Evolutionary conservation across 2,329 filamentous ascomycete species (phyloP).

Genomic region (Incumbomyces lentus): DNA sequence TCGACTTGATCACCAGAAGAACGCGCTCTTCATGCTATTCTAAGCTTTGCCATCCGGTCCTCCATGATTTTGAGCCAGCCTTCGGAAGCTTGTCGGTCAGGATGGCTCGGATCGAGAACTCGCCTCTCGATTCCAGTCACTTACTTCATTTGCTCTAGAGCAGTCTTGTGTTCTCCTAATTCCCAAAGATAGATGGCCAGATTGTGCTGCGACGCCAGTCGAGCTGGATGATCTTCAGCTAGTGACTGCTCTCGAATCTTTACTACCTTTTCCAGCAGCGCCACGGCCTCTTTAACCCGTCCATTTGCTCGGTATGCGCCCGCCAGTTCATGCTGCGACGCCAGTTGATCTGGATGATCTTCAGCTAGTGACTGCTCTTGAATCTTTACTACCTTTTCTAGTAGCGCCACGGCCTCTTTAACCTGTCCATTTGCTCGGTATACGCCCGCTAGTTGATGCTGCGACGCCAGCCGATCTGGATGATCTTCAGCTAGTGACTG

Average conservation of each 20-base stretch:
- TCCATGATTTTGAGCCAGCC: background rate
- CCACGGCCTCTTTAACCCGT: conserved; percentile 13
- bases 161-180: background rate
- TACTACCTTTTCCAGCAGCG: conserved; percentile 17
- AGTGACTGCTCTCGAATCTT: conserved; percentile 19
- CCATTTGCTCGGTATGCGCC: conserved; percentile 14
- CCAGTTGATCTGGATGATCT: conserved; percentile 19
- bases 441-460: conserved; percentile 11
- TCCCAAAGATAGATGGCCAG: conserved; percentile 10
- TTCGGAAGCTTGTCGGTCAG: conserved; percentile 9
- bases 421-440: conserved; percentile 15
- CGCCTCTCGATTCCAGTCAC: conserved; percentile 19
- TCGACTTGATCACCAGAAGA: no score
- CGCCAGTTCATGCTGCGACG: conserved; percentile 14
- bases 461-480: conserved; percentile 14
- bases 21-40: background rate
- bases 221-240: conserved; percentile 22
- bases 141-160: background rate
- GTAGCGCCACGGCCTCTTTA: conserved; percentile 14
- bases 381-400: conserved; percentile 18
- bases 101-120: conserved; percentile 19
- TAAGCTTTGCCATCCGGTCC: background rate
- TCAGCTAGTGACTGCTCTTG: conserved; percentile 20
- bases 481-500: conserved; percentile 21
- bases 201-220: no score